These are phyloP conservation scores for Pueraria montana DNA, from an alignment of 306 rosid genomes.

Conservation along the genomic window DNA sequence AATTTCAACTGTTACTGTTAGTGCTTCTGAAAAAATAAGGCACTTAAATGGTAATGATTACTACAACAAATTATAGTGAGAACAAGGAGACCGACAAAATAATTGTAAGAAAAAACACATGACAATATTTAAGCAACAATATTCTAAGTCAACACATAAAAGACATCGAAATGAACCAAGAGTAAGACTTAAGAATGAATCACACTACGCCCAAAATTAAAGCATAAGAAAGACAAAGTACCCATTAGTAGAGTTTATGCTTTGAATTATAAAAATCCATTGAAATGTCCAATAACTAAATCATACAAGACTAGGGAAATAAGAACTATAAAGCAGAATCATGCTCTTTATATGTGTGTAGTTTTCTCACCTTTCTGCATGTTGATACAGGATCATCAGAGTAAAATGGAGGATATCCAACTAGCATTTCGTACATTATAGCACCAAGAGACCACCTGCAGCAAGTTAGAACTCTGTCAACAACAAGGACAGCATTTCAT, in stretches of 20 bases:
- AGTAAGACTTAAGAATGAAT: neutral
- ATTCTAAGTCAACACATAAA: conserved; percentile 6
- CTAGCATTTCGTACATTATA: conserved; percentile 95
- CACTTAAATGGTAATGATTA: conserved; percentile 34
- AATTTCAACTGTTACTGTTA: neutral
- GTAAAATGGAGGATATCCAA: conserved; percentile 96
- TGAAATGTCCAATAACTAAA: conserved; percentile 23
- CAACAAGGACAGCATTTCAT: conserved; percentile 23
- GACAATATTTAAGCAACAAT: neutral
- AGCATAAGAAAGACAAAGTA: conserved; percentile 9
- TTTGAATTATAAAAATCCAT: neutral
- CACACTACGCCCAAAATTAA: neutral
- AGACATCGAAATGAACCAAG: conserved; percentile 10
- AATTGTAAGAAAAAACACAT: neutral
- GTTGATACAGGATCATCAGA: conserved; percentile 94
- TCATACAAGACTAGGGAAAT: neutral
- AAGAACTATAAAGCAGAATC: neutral
- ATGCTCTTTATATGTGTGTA: neutral
- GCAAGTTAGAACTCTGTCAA: conserved; percentile 46
- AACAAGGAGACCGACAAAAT: neutral
- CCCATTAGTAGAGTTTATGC: neutral
- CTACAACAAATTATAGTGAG: neutral
- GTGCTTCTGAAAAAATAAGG: conserved; percentile 21
- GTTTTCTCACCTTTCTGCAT: conserved; percentile 82
- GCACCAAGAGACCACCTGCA: conserved; percentile 99